Percentiles rank a stretch among this genome's conserved stretches.
Evolutionary conservation across 2,329 filamentous ascomycete species (phyloP).

Genomic region (Paracoccidioides brasiliensis): DNA sequence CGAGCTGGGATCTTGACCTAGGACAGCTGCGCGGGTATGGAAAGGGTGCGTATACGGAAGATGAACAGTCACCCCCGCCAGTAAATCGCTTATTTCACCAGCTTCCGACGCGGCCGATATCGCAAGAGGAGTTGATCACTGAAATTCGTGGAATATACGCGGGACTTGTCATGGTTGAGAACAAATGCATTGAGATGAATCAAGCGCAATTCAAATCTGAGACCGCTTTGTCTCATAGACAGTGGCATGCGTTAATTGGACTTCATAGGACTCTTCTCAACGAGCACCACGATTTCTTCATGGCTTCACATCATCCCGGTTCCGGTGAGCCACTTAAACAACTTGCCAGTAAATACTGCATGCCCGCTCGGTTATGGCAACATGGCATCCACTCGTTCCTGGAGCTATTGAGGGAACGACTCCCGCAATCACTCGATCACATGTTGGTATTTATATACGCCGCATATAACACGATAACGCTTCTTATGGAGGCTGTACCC

Average conservation of each 20-base stretch:
- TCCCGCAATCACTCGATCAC: conserved; percentile 68
- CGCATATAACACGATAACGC: conserved; percentile 82
- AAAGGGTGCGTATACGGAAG: too few species aligned
- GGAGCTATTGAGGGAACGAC: conserved; percentile 58
- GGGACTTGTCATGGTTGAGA: conserved; percentile 73
- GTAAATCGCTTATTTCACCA: conserved; percentile 25
- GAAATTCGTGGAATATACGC: conserved; percentile 58
- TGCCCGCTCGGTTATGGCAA: conserved; percentile 90
- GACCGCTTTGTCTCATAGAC: conserved; percentile 44
- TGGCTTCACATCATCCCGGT: conserved; percentile 74
- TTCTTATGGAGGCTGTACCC: conserved; percentile 75
- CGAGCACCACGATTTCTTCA: conserved; percentile 75
- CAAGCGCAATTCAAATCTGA: conserved; percentile 44
- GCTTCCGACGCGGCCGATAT: conserved; percentile 54
- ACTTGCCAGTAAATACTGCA: conserved; percentile 68
- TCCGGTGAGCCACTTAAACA: conserved; percentile 54
- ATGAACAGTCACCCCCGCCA: neutral
- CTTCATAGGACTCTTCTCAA: conserved; percentile 69
- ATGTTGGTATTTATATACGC: conserved; percentile 88
- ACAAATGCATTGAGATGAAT: conserved; percentile 75
- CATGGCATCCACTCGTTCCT: conserved; percentile 81
- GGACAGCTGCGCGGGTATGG: too few species aligned
- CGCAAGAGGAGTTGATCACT: conserved; percentile 62
- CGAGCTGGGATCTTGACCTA: too few species aligned
- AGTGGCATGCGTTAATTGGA: conserved; percentile 74